Percentiles rank a stretch among this genome's conserved stretches.
Conservation (phyloP, 176 grass and related monocot genomes). For the Ananas comosus region DNA sequence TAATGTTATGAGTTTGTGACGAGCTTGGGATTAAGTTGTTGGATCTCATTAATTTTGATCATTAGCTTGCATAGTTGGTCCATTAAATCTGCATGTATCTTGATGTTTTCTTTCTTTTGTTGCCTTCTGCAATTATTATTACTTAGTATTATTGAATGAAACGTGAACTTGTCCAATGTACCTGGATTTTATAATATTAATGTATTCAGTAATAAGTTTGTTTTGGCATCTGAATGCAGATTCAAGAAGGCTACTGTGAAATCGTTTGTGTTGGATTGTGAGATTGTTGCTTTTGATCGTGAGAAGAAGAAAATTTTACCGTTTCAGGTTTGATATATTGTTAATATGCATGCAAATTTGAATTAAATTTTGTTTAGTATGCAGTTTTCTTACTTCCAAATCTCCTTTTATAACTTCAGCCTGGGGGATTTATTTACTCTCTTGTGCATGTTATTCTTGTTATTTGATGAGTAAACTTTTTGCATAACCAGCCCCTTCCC, state of each 20-base stretch:
- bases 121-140: neutral
- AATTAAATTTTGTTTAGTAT: neutral
- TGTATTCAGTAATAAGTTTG: slow-evolving; percentile 9
- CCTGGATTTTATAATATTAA: neutral
- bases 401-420: slow-evolving; percentile 7
- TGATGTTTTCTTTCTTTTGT: neutral
- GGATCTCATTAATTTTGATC: neutral
- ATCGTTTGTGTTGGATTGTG: slow-evolving; percentile 94
- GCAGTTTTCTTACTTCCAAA: slow-evolving; percentile 12
- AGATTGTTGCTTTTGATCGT: slow-evolving; percentile 87
- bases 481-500: neutral
- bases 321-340: slow-evolving; percentile 62
- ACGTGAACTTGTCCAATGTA: neutral
- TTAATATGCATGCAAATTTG: neutral
- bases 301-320: slow-evolving; percentile 87
- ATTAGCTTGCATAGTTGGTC: neutral
- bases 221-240: slow-evolving; percentile 45
- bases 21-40: neutral
- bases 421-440: neutral
- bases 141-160: neutral
- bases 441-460: too few species aligned
- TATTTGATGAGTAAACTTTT: too few species aligned
- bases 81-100: neutral
- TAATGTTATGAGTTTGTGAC: neutral
- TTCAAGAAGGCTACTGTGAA: slow-evolving; percentile 72